Evolutionary conservation across 1,139 yeast species (phyloP).

Genomic region (Diutina catenulata): DNA sequence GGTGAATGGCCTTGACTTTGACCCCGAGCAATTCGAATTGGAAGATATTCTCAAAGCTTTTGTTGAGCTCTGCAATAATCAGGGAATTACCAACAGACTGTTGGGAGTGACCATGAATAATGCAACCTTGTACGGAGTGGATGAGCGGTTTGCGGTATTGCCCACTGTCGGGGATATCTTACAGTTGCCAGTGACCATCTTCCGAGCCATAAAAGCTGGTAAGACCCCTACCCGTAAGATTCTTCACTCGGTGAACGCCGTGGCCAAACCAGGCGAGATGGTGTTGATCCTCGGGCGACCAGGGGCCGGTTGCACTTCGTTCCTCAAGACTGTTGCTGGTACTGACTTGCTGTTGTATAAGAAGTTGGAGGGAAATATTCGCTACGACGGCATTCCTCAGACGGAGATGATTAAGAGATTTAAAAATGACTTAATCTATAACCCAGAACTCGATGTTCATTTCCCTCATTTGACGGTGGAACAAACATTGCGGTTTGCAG

Average conservation of each 20-base stretch:
- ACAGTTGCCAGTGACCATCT: neutral
- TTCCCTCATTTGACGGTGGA: constrained; percentile 5
- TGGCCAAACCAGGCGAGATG: constrained; percentile 7
- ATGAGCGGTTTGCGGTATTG: constrained; percentile 3
- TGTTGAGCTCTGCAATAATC: neutral
- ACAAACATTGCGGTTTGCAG: constrained; percentile 5
- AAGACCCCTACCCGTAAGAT: constrained; percentile 13
- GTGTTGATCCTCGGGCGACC: constrained; percentile 5
- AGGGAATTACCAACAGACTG: neutral
- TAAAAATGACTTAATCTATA: constrained; percentile 2
- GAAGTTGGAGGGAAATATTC: constrained; percentile 2
- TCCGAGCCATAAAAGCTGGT: neutral
- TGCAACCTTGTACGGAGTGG: neutral
- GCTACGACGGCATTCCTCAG: constrained; percentile 4
- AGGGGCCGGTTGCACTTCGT: constrained; percentile 4
- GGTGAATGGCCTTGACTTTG: neutral
- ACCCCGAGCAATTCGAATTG: neutral
- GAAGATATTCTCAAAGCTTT: neutral
- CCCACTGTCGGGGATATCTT: constrained; percentile 1
- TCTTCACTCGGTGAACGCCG: constrained; percentile 27
- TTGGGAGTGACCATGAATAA: neutral
- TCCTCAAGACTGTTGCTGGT: constrained; percentile 3
- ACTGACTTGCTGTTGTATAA: constrained; percentile 1
- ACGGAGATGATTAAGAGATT: neutral
- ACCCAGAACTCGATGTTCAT: constrained; percentile 4